Evolutionary conservation across 164 flowering plant genomes (phyloP), one percentile per base, ranked within the genome.

Genomic region (Sedum album): DNA sequence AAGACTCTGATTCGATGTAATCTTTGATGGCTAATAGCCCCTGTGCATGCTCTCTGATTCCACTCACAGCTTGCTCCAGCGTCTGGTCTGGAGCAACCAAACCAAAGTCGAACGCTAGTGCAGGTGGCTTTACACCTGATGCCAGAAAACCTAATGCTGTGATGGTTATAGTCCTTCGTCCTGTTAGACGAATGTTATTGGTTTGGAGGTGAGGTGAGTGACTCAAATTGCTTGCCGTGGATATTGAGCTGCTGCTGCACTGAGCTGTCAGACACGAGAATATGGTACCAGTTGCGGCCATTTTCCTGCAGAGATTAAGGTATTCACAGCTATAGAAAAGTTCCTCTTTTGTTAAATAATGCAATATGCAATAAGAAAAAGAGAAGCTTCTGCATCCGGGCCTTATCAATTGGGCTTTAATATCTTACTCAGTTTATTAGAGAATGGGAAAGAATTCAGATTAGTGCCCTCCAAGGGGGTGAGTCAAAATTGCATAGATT

Each of bases 11-110:
- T 33, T 82, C 87, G 7, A 89, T 67, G 49, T 86, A 55, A 10
- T 62, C 72, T 53, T 86, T 85, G 53, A 87, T 78, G 36, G 73
- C 44, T 31, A 85, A 20, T 51, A 89, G 68, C 26, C 76, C 77
- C 31, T 67, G 71, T 5, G 85, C 91, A 51, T 87, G 85, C 17
- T 30, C 68, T 67, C 68, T 70, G 36, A 87, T 70, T 46, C 71
- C 82, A 41, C 66, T 49, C 78, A 77, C 77, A 28, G 95, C 95
- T 64, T 89, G 82, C 70, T 87, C 91, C 2, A 79, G 13, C 25
- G 88, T 85, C 73, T 82, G 88, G 8, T 80, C 95, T 18, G 93
- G 93, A 5, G 74, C 81, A 14, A 81, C 78, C 69, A 88, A 60
- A 70, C 76, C 68, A 10, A 88, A 77, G 13, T 86, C 88, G n/a